Percentiles rank a stretch among this genome's conserved stretches.
phyloP scores from a whole-genome alignment of 129 eudicot genomes.

The Flaveria brownii region DNA sequence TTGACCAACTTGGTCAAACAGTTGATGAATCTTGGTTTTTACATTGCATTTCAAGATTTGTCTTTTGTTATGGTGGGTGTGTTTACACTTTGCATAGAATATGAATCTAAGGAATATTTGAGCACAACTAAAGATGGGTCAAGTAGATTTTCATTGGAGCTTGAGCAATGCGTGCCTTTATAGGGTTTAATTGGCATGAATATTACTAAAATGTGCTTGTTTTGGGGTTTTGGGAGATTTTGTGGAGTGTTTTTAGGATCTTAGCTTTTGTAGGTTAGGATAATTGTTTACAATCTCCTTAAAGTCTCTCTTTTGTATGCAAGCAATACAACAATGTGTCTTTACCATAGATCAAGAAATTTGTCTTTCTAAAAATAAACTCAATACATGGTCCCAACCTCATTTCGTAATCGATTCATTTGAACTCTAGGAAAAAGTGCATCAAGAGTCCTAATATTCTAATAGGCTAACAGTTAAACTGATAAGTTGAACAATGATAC shows the following conservation, averaged over 20 bases:
- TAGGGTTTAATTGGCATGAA: conserved; percentile 35
- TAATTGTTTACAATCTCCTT: conserved; percentile 37
- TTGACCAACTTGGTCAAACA: conserved; percentile 34
- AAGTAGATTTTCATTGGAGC: conserved; percentile 43
- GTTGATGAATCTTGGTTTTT: conserved; percentile 32
- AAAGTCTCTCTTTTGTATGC: conserved; percentile 43
- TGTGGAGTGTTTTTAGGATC: conserved; percentile 32
- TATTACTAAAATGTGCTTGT: conserved; percentile 24
- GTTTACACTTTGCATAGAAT: conserved; percentile 29
- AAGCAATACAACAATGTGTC: conserved; percentile 39
- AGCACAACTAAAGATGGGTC: conserved; percentile 29
- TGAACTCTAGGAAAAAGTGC: not conserved
- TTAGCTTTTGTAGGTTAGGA: conserved; percentile 33
- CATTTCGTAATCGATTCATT: conserved; percentile 16
- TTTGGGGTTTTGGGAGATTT: conserved; percentile 35
- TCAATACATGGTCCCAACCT: conserved; percentile 32
- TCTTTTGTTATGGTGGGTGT: conserved; percentile 30
- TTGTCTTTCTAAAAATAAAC: conserved; percentile 28
- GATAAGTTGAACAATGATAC: not conserved
- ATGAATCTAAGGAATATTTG: conserved; percentile 29
- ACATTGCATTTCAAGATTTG: conserved; percentile 37
- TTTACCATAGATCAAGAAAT: conserved; percentile 31
- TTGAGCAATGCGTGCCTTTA: conserved; percentile 36
- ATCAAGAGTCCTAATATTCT: not conserved
- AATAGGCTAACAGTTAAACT: not conserved